A percentile compares a stretch with the other conserved stretches of the same genome.
These are phyloP conservation scores for Echinochloa phyllopogon DNA, from an alignment of 176 grass and related monocot genomes.

Conservation along the genomic window DNA sequence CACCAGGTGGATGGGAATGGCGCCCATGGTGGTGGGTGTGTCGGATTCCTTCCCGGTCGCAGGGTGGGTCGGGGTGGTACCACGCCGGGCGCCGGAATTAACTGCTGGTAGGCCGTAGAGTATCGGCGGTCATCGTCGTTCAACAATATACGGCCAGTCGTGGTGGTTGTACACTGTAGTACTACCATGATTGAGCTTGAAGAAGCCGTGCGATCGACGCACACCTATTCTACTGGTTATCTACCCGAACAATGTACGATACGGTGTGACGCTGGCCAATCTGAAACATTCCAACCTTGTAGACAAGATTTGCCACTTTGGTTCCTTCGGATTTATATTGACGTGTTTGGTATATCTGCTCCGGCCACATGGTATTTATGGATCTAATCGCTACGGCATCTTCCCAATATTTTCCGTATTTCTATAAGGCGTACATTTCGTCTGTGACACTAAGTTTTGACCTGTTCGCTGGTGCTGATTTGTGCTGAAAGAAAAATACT, in stretches of 20 bases:
- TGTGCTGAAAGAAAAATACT: no score
- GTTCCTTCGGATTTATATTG: not conserved
- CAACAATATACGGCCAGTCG: no score
- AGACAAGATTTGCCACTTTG: not conserved
- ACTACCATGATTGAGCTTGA: not conserved
- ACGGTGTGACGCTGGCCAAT: not conserved
- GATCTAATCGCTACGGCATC: no score
- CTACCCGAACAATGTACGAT: not conserved
- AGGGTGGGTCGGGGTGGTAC: not conserved
- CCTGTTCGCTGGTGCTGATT: no score
- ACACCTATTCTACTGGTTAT: not conserved
- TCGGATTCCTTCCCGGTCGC: constrained; percentile 7
- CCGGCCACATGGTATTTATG: not conserved
- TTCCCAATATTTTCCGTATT: no score
- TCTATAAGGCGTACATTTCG: no score
- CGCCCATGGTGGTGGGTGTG: not conserved
- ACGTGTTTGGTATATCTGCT: not conserved
- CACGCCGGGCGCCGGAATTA: not conserved
- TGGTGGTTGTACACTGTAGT: not conserved
- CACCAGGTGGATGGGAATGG: constrained; percentile 13
- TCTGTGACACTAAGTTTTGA: no score
- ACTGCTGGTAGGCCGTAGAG: constrained; percentile 6
- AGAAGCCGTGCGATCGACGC: not conserved
- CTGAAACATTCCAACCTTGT: not conserved
- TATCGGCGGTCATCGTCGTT: not conserved